Base-by-base conservation (phyloP, 1,284 basidiomycete genomes). In the Malassezia japonica region DNA sequence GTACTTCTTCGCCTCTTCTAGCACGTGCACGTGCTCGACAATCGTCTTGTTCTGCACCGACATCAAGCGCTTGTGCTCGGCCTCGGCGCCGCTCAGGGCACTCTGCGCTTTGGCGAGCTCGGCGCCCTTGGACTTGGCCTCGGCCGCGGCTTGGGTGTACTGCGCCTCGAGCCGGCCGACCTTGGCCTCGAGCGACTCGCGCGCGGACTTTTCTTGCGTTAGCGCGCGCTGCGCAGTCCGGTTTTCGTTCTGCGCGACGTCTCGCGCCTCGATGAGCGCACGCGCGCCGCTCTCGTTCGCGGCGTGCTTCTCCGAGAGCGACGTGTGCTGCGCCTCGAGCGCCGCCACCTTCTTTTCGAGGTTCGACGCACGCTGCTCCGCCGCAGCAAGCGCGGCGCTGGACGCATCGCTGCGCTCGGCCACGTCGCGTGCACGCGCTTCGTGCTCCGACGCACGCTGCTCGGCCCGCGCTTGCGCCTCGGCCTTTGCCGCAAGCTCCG, bases 11-110 rank as follows among this genome's bases (percentile, higher is more conserved):
- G 94, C 92, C 68, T 94, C 87, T 72, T 98, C 91, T 6, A 95
- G 79, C 15, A 98, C 94, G 65, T 98, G 86, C 18, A 98, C 90
- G 68, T 99, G 94, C 75, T 99, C 92, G 41, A 99, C 90, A 52
- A 95, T 94, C 12, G 89, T 96, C 78, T 92, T 95, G 78, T 96
- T 89, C 74, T 91, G 87, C 69, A 83, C 82, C 6, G 84, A 84
- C 48, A 58, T 63, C 40, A 68, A 65, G 55, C 54, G 64, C 46
- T 53, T 56, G 57, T 62, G 68, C 62, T 87, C 84, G 28, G 57
- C 67, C 53, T 42, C 55, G 59, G 67, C 18, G 79, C 75, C 58
- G 27, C 66, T 58, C 40, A 62, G 56, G 29, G 67, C 63, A 8
- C 60, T 54, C 54, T 70, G 61, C 6, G 61, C 60, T 32, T 62